Evolutionary conservation across 169 alveolate species (phyloP).

Genomic region (Plasmodium adleri): DNA sequence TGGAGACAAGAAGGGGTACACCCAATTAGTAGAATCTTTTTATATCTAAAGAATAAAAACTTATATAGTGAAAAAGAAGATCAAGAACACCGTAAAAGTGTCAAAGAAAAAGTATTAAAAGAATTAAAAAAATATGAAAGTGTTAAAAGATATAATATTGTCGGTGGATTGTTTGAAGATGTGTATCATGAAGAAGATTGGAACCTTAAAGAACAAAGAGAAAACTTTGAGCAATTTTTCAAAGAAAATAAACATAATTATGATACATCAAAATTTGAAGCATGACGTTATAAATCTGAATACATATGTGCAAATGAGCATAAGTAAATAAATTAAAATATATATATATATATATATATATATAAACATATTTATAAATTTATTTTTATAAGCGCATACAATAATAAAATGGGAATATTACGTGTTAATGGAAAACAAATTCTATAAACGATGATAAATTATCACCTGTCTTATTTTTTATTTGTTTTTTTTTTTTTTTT

Average conservation of each 20-base stretch:
- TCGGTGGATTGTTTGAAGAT: constrained; percentile 90
- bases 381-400: too few species aligned
- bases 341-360: too few species aligned
- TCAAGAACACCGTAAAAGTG: constrained; percentile 80
- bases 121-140: constrained; percentile 83
- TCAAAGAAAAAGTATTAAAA: constrained; percentile 85
- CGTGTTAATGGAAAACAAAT: too few species aligned
- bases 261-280: constrained; percentile 61
- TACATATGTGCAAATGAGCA: too few species aligned
- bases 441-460: too few species aligned
- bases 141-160: constrained; percentile 78
- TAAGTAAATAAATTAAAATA: too few species aligned
- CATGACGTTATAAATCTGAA: too few species aligned
- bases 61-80: constrained; percentile 83
- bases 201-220: constrained; percentile 80
- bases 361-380: too few species aligned
- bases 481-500: too few species aligned
- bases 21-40: constrained; percentile 85
- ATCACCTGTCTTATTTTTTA: too few species aligned
- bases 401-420: too few species aligned
- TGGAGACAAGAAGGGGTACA: constrained; percentile 88
- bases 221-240: constrained; percentile 52
- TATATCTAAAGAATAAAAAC: constrained; percentile 79
- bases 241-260: constrained; percentile 41
- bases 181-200: constrained; percentile 91